Conservation (phyloP, 805 yeast genomes). For the Torulaspora delbrueckii region DNA sequence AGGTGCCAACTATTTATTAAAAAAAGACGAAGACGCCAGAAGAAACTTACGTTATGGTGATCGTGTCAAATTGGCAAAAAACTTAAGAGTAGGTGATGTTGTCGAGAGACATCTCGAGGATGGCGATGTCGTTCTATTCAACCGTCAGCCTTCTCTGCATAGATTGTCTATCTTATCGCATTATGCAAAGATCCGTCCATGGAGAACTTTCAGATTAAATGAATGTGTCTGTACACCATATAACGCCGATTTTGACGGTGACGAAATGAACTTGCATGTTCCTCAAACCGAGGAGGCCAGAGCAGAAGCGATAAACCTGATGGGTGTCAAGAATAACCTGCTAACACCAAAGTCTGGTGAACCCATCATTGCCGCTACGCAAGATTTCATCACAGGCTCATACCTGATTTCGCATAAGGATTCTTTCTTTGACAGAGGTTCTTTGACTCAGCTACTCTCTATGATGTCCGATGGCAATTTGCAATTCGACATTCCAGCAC, state of each 20-base stretch:
- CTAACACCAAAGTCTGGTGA: conserved; percentile 97
- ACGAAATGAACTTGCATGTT: conserved; percentile 97
- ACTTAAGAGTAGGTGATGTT: conserved; percentile 79
- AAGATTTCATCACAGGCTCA: conserved; percentile 97
- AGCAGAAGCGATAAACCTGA: conserved; percentile 95
- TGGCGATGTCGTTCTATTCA: conserved; percentile 92
- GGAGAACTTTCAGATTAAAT: conserved; percentile 95
- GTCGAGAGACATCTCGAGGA: conserved; percentile 97
- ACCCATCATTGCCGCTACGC: conserved; percentile 99
- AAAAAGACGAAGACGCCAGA: conserved; percentile 78
- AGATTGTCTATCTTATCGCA: conserved; percentile 91
- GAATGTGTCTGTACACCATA: conserved; percentile 99
- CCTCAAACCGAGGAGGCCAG: conserved; percentile 99
- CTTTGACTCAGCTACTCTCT: conserved; percentile 72
- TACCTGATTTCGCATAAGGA: conserved; percentile 90
- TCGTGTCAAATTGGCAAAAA: conserved; percentile 66
- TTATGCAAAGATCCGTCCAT: conserved; percentile 92
- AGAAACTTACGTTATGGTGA: conserved; percentile 89
- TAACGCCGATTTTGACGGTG: conserved; percentile 99
- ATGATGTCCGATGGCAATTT: conserved; percentile 93
- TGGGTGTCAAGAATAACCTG: conserved; percentile 95
- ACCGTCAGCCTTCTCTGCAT: conserved; percentile 97
- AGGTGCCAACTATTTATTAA: conserved; percentile 89
- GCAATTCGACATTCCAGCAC: conserved; percentile 93
- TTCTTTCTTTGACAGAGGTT: conserved; percentile 83